Evolutionary conservation across 331 rosid species (phyloP).

Genomic region (Cucumis variabilis): DNA sequence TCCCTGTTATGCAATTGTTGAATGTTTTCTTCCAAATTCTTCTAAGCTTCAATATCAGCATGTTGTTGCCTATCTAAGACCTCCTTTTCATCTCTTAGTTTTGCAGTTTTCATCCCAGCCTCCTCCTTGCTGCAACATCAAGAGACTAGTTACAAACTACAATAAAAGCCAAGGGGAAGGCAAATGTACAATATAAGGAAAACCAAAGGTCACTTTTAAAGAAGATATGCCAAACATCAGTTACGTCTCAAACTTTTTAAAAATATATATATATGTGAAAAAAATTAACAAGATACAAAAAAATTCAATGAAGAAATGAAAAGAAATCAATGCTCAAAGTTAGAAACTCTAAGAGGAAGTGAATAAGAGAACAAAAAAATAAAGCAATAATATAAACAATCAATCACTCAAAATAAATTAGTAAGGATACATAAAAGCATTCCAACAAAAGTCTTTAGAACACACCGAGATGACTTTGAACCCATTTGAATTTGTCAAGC

Average conservation of each 20-base stretch:
- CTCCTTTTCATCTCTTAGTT: constrained; percentile 94
- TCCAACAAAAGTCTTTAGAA: not conserved
- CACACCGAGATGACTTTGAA: not conserved
- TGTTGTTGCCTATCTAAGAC: constrained; percentile 90
- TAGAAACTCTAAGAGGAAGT: not conserved
- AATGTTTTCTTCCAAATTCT: constrained; percentile 93
- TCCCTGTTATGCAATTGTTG: constrained; percentile 82
- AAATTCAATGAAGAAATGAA: not conserved
- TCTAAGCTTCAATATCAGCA: constrained; percentile 91
- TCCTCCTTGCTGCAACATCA: constrained; percentile 82
- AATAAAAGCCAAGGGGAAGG: constrained; percentile 13
- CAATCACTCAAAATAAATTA: too few relatives aligned
- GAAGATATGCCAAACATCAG: constrained; percentile 15
- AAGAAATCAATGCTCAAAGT: not conserved
- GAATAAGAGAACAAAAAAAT: not conserved
- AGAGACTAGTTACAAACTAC: constrained; percentile 35
- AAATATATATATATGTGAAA: too few relatives aligned
- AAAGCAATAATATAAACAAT: too few relatives aligned
- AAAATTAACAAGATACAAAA: not conserved
- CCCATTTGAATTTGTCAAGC: not conserved
- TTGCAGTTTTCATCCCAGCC: constrained; percentile 95
- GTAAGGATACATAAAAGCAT: not conserved
- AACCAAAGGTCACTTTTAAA: not conserved
- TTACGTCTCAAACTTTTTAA: not conserved
- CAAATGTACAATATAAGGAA: not conserved